Evolutionary conservation across 805 yeast species (phyloP).

Genomic region (Vanderwaltozyma yarrowii): DNA sequence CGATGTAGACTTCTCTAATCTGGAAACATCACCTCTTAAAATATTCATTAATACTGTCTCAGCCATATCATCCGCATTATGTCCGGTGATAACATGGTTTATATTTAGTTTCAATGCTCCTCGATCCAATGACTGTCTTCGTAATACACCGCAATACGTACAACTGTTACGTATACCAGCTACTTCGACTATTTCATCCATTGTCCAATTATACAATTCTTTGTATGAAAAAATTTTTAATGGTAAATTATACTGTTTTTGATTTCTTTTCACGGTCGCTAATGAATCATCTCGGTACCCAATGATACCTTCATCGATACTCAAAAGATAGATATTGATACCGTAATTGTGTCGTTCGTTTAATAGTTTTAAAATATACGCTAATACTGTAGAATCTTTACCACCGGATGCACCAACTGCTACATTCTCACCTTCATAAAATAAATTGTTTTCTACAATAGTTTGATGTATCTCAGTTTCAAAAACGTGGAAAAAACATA

Average conservation of each 20-base stretch:
- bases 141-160: slow-evolving; percentile 94
- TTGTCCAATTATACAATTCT: slow-evolving; percentile 92
- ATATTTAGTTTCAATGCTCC: slow-evolving; percentile 86
- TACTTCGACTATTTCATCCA: slow-evolving; percentile 94
- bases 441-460: slow-evolving; percentile 57
- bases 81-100: slow-evolving; percentile 92
- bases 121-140: slow-evolving; percentile 93
- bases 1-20: slow-evolving; percentile 79
- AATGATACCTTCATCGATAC: slow-evolving; percentile 93
- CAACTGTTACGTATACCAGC: slow-evolving; percentile 92
- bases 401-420: slow-evolving; percentile 99
- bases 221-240: slow-evolving; percentile 74
- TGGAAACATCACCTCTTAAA: slow-evolving; percentile 89
- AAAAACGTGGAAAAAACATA: slow-evolving; percentile 80
- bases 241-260: slow-evolving; percentile 72
- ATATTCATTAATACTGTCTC: slow-evolving; percentile 95
- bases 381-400: slow-evolving; percentile 92
- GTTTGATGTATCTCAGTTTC: slow-evolving; percentile 95
- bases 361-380: slow-evolving; percentile 73
- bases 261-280: slow-evolving; percentile 93
- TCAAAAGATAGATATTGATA: slow-evolving; percentile 66
- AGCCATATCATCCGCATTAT: slow-evolving; percentile 98
- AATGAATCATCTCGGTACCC: slow-evolving; percentile 96
- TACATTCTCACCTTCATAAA: slow-evolving; percentile 71
- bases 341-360: slow-evolving; percentile 88